Conservation (phyloP, 495 filamentous ascomycete genomes). For the Massariosphaeria phaeospora region DNA sequence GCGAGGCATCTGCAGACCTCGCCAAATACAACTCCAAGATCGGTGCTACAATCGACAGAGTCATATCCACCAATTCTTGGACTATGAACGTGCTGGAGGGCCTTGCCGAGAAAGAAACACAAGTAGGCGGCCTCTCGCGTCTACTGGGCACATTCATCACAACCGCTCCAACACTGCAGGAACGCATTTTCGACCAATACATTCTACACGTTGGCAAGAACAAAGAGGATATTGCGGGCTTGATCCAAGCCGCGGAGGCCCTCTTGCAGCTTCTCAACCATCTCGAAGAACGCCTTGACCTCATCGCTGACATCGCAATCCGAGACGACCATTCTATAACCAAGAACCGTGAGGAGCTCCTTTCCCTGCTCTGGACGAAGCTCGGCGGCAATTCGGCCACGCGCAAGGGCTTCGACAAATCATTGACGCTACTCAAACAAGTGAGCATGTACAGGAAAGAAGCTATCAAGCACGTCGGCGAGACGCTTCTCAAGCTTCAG, state of each 20-base stretch:
- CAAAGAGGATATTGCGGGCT: conserved; percentile 57
- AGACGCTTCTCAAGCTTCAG: conserved; percentile 58
- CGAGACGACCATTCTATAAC: conserved; percentile 50
- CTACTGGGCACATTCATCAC: conserved; percentile 57
- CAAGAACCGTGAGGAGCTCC: conserved; percentile 53
- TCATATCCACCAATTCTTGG: conserved; percentile 63
- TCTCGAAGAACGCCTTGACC: conserved; percentile 58
- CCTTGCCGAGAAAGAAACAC: conserved; percentile 41
- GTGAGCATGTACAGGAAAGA: conserved; percentile 55
- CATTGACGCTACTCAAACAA: conserved; percentile 54
- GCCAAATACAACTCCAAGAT: conserved; percentile 65
- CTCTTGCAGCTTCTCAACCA: conserved; percentile 53
- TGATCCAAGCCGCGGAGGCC: conserved; percentile 62
- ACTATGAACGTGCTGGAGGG: conserved; percentile 52
- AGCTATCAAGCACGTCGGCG: conserved; percentile 56
- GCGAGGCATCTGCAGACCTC: conserved; percentile 53
- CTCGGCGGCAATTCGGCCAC: conserved; percentile 58
- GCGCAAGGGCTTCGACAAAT: conserved; percentile 52
- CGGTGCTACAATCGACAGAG: conserved; percentile 61
- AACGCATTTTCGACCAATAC: conserved; percentile 52
- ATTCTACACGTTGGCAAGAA: conserved; percentile 58
- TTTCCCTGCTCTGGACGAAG: conserved; percentile 63
- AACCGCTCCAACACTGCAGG: conserved; percentile 48
- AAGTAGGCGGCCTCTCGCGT: conserved; percentile 42
- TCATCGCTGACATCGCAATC: conserved; percentile 59